Base-by-base conservation (phyloP, 805 yeast species). In the Kodamaea fukazawae region DNA sequence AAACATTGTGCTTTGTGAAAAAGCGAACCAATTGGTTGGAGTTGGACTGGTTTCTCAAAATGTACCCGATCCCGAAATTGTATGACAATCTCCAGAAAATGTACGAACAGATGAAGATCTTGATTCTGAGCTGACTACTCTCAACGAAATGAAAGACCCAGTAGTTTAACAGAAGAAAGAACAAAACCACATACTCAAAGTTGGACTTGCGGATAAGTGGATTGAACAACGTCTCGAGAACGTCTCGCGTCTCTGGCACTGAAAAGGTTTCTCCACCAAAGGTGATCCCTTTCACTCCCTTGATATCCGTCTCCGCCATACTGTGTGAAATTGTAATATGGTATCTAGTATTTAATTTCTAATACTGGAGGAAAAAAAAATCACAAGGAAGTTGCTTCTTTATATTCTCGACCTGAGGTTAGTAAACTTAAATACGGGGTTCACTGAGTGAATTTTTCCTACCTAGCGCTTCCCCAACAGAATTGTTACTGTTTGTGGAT, bases 141-240 rank as follows among this genome's bases (percentile, higher is more conserved):
- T 49, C 38, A 6, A 65, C 52, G 11, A 57, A 41, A 42, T 47
- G 51, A 45, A 68, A 69, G 5, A 67, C 65, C 13, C 54, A 43
- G 13, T 52, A 48, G 41, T 65, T 65, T 23, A 67, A 55, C 7
- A 54, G 49, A 36, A 69, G 51, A 11, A 59, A 40, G 22, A 67
- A 37, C 15, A 83, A 70, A 42, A 86, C 85, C 28, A 75, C 49
- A n/a, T 73, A 47, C 54, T 86, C 96, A 34, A 80, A 71, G 37
- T 75, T 60, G 0, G 90, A 81, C 54, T 86, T 87, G 38, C 75
- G 71, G 38, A 85, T 60, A 1, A 82, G 74, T 2, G 95, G 93
- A 62, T 86, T 91, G 50, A 86, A 80, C 36, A 87, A 64, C 1
- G 91, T 81, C 46, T 87, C 72, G 25, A 86, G 83, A 93, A 86